These are phyloP conservation scores for Paramecium sexaurelia DNA, from an alignment of 73 alveolate species.

Conservation along the genomic window DNA sequence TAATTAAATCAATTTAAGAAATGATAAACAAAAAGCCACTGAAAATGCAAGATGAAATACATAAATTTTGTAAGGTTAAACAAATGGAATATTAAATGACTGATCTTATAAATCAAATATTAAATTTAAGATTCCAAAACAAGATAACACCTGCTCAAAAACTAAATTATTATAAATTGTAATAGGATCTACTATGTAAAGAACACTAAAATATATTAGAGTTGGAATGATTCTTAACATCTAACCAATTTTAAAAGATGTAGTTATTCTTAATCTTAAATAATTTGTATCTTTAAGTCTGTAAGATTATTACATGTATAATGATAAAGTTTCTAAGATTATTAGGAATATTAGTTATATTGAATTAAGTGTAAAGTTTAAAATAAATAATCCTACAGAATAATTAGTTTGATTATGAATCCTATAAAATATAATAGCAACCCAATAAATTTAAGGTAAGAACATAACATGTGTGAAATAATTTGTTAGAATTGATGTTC, in stretches of 20 bases:
- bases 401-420: background rate
- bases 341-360: background rate
- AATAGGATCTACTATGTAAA: background rate
- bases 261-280: background rate
- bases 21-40: background rate
- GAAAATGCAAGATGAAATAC: constrained; percentile 6
- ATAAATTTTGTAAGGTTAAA: background rate
- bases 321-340: background rate
- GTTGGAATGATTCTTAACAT: background rate
- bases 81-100: constrained; percentile 2
- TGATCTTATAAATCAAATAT: background rate
- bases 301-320: constrained; percentile 30
- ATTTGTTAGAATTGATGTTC: background rate
- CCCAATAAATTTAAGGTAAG: constrained; percentile 3
- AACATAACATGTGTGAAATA: background rate
- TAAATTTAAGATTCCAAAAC: background rate
- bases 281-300: constrained; percentile 25
- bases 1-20: background rate
- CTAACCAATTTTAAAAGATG: background rate
- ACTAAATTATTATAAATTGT: background rate
- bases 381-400: background rate
- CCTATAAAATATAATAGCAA: background rate
- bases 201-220: background rate
- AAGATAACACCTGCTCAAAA: background rate
- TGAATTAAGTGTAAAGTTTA: background rate